Evolutionary conservation across 108 stramenopile species (phyloP).

Genomic region (Chaetoceros tenuissimus): DNA sequence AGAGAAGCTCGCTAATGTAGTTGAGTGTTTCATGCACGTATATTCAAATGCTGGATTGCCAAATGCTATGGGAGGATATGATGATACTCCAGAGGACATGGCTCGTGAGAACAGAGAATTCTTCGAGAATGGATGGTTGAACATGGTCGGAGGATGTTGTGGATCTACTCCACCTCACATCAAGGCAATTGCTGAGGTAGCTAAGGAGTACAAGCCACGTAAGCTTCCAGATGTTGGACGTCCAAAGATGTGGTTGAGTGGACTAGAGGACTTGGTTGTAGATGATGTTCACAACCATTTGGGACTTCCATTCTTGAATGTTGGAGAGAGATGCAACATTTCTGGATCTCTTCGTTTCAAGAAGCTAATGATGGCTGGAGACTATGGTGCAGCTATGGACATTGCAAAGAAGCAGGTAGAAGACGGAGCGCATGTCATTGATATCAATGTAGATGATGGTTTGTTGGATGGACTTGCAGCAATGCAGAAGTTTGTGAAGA

Average conservation of each 20-base stretch:
- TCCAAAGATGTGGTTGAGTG: constrained; percentile 95
- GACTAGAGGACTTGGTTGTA: constrained; percentile 90
- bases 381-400: constrained; percentile 95
- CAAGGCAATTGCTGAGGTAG: constrained; percentile 71
- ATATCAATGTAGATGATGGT: constrained; percentile 99
- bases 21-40: constrained; percentile 95
- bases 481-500: constrained; percentile 99
- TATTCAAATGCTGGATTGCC: constrained; percentile 99
- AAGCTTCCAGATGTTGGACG: constrained; percentile 75
- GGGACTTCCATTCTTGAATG: constrained; percentile 92
- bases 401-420: constrained; percentile 97
- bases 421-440: constrained; percentile 97
- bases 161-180: constrained; percentile 97
- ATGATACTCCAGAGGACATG: constrained; percentile 95
- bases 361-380: constrained; percentile 93
- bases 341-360: constrained; percentile 94
- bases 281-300: constrained; percentile 89
- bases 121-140: constrained; percentile 90
- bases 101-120: constrained; percentile 86
- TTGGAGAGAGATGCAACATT: constrained; percentile 97
- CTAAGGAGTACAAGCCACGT: constrained; percentile 56
- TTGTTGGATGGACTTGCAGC: constrained; percentile 95
- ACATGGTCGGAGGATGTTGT: constrained; percentile 99
- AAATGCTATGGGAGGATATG: constrained; percentile 99
- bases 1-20: constrained; percentile 79